Base-by-base conservation (phyloP, 805 yeast genomes). In the Candida corydali region DNA sequence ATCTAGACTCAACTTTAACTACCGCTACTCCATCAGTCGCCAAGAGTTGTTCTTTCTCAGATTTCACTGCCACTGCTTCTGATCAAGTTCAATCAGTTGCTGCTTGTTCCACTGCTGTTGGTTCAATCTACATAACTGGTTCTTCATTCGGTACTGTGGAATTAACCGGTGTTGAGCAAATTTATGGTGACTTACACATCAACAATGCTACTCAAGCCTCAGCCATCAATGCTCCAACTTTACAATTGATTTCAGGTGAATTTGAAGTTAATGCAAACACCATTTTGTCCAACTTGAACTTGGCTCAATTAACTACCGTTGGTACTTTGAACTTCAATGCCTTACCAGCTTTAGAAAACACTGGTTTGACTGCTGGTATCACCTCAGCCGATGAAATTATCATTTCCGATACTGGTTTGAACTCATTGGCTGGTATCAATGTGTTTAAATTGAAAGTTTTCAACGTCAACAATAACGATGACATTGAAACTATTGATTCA, bases 391-490 rank as follows among this genome's bases (percentile, higher is more conserved):
- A 78, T 57, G 65, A 76, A 40, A 73, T 91, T 50, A 59, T 69
- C 59, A 75, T 85, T 53, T 76, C 91, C 36, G 89, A 85, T 68
- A 84, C 93, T 47, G 70, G 78, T 50, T 72, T 85, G 58, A 72
- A 72, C 54, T 65, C 81, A 34, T 75, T 85, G 55, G 76, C 73
- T 39, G 93, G 93, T 63, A 71, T 83, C 55, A 61, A 65, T 47
- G 76, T 74, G 35, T 63, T 51, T 54, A 39, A 62, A 57, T 57
- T 70, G 58, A 54, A 65, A 57, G 59, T 57, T 35, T 81, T 82
- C 69, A 73, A 91, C 72, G 76, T 93, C 55, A 89, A 88, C 88
- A 93, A 93, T 83, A 93, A 93, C 80, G 69, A 63, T 49, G 76
- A 81, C 60, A 77, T 93, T 63, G 77, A 72, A 50, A 63, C 86